phyloP scores from a whole-genome alignment of 176 grass and related monocot genomes.

The Metroxylon sagu region DNA sequence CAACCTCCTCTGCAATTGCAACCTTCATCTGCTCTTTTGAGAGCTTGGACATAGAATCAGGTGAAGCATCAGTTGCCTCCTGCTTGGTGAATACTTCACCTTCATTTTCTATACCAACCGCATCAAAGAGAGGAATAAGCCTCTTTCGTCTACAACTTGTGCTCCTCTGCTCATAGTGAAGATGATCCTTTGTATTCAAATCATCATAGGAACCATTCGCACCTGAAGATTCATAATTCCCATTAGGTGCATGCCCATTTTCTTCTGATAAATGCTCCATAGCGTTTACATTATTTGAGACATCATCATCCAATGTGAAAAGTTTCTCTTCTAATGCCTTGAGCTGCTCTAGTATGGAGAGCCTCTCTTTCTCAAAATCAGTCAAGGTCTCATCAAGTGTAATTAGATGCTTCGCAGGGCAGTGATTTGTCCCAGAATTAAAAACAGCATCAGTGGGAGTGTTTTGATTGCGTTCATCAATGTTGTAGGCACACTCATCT shows the following conservation, averaged over 20 bases:
- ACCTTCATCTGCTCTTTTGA: slow-evolving; percentile 46
- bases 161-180: slow-evolving; percentile 27
- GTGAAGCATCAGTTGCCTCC: slow-evolving; percentile 12
- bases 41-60: slow-evolving; percentile 21
- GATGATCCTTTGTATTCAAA: slow-evolving; percentile 33
- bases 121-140: slow-evolving; percentile 88
- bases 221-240: neutral
- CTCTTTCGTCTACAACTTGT: slow-evolving; percentile 47
- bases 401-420: slow-evolving; percentile 40
- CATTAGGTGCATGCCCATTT: slow-evolving; percentile 24
- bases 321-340: slow-evolving; percentile 73
- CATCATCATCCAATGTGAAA: slow-evolving; percentile 66
- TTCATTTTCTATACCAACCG: slow-evolving; percentile 31
- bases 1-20: slow-evolving; percentile 51
- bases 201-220: slow-evolving; percentile 55
- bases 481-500: slow-evolving; percentile 48
- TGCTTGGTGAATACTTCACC: slow-evolving; percentile 28
- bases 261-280: slow-evolving; percentile 43
- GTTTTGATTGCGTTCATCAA: slow-evolving; percentile 48
- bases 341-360: slow-evolving; percentile 86
- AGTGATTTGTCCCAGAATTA: slow-evolving; percentile 20
- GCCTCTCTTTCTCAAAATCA: slow-evolving; percentile 85
- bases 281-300: slow-evolving; percentile 29
- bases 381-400: slow-evolving; percentile 51
- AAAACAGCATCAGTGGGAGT: slow-evolving; percentile 53